Evolutionary conservation across 352 stramenopile genomes (phyloP).

Genomic region (Globisporangium recalcitrans): DNA sequence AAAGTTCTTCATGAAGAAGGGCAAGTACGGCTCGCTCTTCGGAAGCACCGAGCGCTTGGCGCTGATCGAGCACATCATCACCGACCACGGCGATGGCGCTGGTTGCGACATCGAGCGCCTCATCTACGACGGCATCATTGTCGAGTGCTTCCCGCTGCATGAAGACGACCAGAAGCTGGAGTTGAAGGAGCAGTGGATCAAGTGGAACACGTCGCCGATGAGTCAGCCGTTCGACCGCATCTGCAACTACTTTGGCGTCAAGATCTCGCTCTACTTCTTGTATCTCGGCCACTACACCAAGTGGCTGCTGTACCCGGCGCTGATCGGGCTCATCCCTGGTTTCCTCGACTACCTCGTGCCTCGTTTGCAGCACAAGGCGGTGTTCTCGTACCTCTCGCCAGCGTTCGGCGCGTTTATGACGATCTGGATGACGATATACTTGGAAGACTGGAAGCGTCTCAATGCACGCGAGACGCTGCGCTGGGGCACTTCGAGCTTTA

Average conservation of each 20-base stretch:
- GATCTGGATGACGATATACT: slow-evolving; percentile 87
- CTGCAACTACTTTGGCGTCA: slow-evolving; percentile 82
- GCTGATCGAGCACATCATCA: slow-evolving; percentile 85
- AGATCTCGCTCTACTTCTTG: slow-evolving; percentile 97
- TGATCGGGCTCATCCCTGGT: slow-evolving; percentile 89
- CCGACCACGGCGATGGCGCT: slow-evolving; percentile 55
- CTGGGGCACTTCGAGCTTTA: slow-evolving; percentile 82
- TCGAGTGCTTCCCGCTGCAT: slow-evolving; percentile 77
- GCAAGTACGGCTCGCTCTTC: slow-evolving; percentile 60
- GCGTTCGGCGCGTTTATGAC: slow-evolving; percentile 85
- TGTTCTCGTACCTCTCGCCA: slow-evolving; percentile 75
- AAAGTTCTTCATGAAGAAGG: slow-evolving; percentile 62
- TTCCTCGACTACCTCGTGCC: slow-evolving; percentile 62
- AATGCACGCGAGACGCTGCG: slow-evolving; percentile 71
- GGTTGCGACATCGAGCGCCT: slow-evolving; percentile 68
- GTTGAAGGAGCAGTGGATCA: slow-evolving; percentile 64
- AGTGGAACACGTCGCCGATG: slow-evolving; percentile 65
- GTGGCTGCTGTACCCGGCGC: slow-evolving; percentile 91
- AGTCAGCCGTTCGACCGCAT: slow-evolving; percentile 77
- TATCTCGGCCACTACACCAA: slow-evolving; percentile 96
- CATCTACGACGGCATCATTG: slow-evolving; percentile 69
- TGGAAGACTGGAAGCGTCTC: slow-evolving; percentile 88
- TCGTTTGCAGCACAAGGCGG: slow-evolving; percentile 36
- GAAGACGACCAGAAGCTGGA: slow-evolving; percentile 58
- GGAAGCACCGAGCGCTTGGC: slow-evolving; percentile 68